Percentiles rank a stretch among this genome's conserved stretches.
Evolutionary conservation across 2,329 filamentous ascomycete species (phyloP).

Genomic region (Cadophora gregata): DNA sequence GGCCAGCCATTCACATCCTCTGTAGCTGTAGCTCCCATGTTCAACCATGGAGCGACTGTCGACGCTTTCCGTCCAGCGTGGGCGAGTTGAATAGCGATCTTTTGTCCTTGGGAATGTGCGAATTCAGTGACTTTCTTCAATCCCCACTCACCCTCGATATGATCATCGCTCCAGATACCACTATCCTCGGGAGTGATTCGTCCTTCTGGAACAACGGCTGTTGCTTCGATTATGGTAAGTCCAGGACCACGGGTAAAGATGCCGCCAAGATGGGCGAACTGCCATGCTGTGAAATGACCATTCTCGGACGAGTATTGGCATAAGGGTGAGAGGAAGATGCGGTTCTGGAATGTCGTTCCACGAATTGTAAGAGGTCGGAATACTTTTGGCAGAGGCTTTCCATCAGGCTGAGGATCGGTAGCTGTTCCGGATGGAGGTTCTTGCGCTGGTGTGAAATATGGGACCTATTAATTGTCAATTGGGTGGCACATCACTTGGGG

Average conservation of each 20-base stretch:
- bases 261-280: conserved; percentile 81
- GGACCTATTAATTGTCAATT: conserved; percentile 33
- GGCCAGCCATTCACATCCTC: conserved; percentile 62
- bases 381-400: conserved; percentile 56
- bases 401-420: conserved; percentile 51
- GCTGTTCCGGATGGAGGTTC: conserved; percentile 52
- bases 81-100: conserved; percentile 79
- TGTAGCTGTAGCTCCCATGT: conserved; percentile 56
- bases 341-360: conserved; percentile 67
- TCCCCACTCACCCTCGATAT: conserved; percentile 64
- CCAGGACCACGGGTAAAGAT: conserved; percentile 78
- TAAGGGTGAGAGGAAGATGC: conserved; percentile 67
- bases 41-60: conserved; percentile 68
- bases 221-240: conserved; percentile 79
- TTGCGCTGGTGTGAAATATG: conserved; percentile 56
- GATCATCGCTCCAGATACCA: conserved; percentile 84
- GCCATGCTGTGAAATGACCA: conserved; percentile 80
- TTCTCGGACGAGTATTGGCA: conserved; percentile 72
- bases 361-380: conserved; percentile 50
- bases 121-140: conserved; percentile 77
- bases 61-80: conserved; percentile 79
- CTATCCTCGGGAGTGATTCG: conserved; percentile 82
- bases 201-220: conserved; percentile 74
- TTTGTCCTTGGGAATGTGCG: conserved; percentile 77
- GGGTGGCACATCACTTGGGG: neutral